Evolutionary conservation across 306 rosid genomes (phyloP).

Genomic region (Cicer cuneatum): DNA sequence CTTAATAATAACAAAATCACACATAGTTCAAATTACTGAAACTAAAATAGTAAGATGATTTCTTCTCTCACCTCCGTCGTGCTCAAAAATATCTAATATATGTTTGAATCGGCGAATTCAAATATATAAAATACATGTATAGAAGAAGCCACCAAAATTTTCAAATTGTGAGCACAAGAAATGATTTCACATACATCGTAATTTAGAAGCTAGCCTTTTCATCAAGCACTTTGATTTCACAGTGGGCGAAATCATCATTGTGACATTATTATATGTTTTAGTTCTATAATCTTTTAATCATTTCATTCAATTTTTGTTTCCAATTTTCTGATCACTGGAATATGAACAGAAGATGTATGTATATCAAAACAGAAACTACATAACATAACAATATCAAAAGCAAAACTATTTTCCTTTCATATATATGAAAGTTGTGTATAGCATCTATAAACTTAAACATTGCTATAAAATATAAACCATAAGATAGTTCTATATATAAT

Average conservation of each 20-base stretch:
- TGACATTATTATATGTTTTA: background rate
- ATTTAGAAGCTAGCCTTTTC: background rate
- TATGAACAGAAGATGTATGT: constrained; percentile 3
- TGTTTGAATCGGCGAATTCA: too few relatives aligned
- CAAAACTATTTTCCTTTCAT: constrained; percentile 42
- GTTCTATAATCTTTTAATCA: background rate
- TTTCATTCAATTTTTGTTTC: background rate
- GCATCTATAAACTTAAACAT: constrained; percentile 37
- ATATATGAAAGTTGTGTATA: constrained; percentile 44
- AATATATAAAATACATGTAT: too few relatives aligned
- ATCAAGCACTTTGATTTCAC: background rate
- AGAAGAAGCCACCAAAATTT: too few relatives aligned
- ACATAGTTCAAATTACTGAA: too few relatives aligned
- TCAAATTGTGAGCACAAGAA: background rate
- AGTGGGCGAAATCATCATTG: constrained; percentile 5
- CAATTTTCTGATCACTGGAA: background rate
- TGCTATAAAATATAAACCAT: constrained; percentile 7
- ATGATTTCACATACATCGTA: background rate
- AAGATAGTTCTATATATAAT: constrained; percentile 35
- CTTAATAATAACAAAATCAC: too few relatives aligned
- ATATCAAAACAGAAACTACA: constrained; percentile 16
- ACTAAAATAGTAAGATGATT: too few relatives aligned
- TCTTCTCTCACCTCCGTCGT: too few relatives aligned
- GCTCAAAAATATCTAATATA: too few relatives aligned
- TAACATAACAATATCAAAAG: constrained; percentile 13